Conservation (phyloP, 2,329 filamentous ascomycete genomes). For the Fonsecaea nubica region DNA sequence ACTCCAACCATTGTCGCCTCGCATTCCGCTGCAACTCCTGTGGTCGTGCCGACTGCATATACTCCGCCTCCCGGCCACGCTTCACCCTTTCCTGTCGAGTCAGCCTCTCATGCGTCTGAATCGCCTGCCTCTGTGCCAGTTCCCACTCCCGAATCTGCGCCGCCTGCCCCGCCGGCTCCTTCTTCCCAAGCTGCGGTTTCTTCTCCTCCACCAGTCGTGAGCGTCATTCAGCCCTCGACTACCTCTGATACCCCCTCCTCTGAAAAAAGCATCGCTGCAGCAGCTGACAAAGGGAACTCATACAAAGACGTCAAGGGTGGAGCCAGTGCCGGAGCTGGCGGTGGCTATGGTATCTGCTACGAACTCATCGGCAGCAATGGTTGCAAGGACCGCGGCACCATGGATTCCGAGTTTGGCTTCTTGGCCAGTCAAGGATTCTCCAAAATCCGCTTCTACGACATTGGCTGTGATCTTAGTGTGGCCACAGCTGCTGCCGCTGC, state of each 20-base stretch:
- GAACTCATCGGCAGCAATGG: slow-evolving; percentile 62
- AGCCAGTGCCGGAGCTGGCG: slow-evolving; percentile 15
- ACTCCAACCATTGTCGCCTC: slow-evolving; percentile 23
- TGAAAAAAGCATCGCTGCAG: neutral
- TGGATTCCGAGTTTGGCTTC: slow-evolving; percentile 68
- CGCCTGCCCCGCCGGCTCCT: neutral
- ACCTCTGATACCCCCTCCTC: slow-evolving; percentile 10
- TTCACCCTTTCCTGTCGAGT: slow-evolving; percentile 26
- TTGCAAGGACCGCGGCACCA: slow-evolving; percentile 71
- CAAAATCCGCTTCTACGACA: slow-evolving; percentile 77
- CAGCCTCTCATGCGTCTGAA: slow-evolving; percentile 22
- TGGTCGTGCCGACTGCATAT: slow-evolving; percentile 1
- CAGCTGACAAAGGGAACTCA: slow-evolving; percentile 5
- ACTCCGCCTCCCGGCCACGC: slow-evolving; percentile 20
- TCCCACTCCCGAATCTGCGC: slow-evolving; percentile 30
- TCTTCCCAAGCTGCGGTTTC: neutral
- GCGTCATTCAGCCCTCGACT: slow-evolving; percentile 31
- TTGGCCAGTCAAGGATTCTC: slow-evolving; percentile 63
- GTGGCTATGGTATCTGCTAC: slow-evolving; percentile 62
- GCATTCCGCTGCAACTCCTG: slow-evolving; percentile 1
- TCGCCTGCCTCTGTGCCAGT: slow-evolving; percentile 13
- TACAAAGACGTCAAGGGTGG: slow-evolving; percentile 6
- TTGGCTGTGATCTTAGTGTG: slow-evolving; percentile 73
- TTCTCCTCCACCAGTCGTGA: neutral
- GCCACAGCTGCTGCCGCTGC: slow-evolving; percentile 68